Base-by-base conservation (phyloP, 495 filamentous ascomycete species). In the Neurospora cerealis region DNA sequence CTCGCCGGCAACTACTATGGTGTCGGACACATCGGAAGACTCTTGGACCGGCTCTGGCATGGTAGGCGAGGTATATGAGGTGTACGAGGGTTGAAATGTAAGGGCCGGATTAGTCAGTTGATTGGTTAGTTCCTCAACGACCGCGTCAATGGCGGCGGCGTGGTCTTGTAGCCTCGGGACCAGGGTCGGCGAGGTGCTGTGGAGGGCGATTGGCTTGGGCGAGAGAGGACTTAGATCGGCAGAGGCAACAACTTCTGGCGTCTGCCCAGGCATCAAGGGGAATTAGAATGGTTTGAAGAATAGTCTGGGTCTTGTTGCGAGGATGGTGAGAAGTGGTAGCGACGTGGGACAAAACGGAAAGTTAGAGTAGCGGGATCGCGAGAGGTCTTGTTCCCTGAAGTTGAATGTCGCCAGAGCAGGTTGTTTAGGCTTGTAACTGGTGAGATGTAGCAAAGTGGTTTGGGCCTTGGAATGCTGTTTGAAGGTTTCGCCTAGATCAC, bases 121-220 rank as follows among this genome's bases (percentile, higher is more conserved):
- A 34, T 34, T 66, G 54, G 54, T 66, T 5, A 66, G 32, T 34
- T 66, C 54, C 54, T 66, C 28, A 4, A 66, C 44, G 34, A 76
- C 72, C 37, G 70, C 71, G 73, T 74, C 73, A 41, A 70, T 48
- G 41, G 75, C 66, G 28, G 78, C 75, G 60, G 74, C 83, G 71
- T 83, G 80, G 37, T 80, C 78, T 75, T 83, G 83, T 28, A 85
- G 80, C n/a, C 73, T 73, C 11, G 81, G 80, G n/a, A 82, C 77
- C 46, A 81, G 75, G 40, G 80, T 72, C n/a, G 80, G 76, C n/a
- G 81, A 81, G 24, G 78, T 71, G 46, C 72, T 75, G 69, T 83
- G 78, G 69, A 81, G 60, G 54, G 81, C 73, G 41, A 80, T 72
- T 21, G 77, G 77, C 9, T 44, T 62, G 2, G 78, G 78, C 42